Evolutionary conservation across 768 basidiomycete genomes (phyloP).

Genomic region (Multifurca ochricompacta): DNA sequence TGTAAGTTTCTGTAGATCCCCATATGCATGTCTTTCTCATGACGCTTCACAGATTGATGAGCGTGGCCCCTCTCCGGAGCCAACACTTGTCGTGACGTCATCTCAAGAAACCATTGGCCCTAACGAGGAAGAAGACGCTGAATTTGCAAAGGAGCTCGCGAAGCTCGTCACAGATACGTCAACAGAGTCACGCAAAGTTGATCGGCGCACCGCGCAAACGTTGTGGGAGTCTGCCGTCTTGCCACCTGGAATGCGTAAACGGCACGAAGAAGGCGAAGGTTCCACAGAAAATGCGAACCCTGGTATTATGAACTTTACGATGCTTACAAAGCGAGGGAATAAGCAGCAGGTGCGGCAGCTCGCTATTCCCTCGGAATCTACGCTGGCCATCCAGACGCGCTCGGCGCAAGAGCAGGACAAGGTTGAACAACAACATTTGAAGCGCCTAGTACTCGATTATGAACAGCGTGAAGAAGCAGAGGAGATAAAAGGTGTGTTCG

Average conservation of each 20-base stretch:
- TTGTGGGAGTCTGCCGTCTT: slow-evolving; percentile 87
- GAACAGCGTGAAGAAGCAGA: slow-evolving; percentile 86
- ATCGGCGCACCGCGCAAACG: slow-evolving; percentile 78
- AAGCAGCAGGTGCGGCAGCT: slow-evolving; percentile 91
- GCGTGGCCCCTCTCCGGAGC: slow-evolving; percentile 76
- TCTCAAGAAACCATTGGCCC: slow-evolving; percentile 71
- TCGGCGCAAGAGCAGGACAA: slow-evolving; percentile 90
- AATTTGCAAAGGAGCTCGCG: slow-evolving; percentile 92
- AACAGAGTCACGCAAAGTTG: slow-evolving; percentile 73
- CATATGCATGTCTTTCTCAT: background rate
- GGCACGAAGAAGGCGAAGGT: slow-evolving; percentile 55
- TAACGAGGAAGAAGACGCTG: slow-evolving; percentile 83
- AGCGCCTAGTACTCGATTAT: slow-evolving; percentile 87
- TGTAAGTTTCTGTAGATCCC: slow-evolving; percentile 32
- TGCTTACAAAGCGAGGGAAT: slow-evolving; percentile 88
- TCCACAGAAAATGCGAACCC: slow-evolving; percentile 31
- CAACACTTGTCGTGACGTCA: slow-evolving; percentile 58
- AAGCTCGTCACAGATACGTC: slow-evolving; percentile 90
- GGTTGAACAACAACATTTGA: slow-evolving; percentile 94
- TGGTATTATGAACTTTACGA: slow-evolving; percentile 80
- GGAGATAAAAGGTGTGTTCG: slow-evolving; percentile 57
- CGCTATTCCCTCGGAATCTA: slow-evolving; percentile 79
- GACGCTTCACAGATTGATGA: slow-evolving; percentile 43
- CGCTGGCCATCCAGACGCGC: slow-evolving; percentile 84
- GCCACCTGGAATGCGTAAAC: slow-evolving; percentile 57